Evolutionary conservation across 2,329 filamentous ascomycete genomes (phyloP), one percentile per base, ranked within the genome.

Genomic region (Alternaria rosae): DNA sequence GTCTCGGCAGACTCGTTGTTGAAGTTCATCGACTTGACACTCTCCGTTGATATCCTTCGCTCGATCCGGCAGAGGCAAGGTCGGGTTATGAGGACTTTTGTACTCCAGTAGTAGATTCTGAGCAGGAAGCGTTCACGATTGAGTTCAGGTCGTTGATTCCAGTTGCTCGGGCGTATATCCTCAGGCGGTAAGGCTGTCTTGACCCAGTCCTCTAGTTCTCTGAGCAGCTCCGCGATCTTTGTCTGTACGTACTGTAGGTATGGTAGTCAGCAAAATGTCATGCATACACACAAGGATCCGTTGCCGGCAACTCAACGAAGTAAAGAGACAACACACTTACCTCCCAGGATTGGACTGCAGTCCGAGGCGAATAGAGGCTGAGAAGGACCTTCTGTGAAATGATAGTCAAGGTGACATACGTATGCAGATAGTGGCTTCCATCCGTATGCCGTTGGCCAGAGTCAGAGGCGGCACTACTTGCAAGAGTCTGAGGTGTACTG

Each of bases 41-140:
- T 72, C 26, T 73, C 64, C 2, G 69, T 61, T 38, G 21, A 56
- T 76, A 81, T 77, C 1, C 72, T 72, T 4, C 65, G n/a, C 17
- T 80, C 74, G 6, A 80, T 57, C 13, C 76, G 63, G 54, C 79
- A 82, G 1, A 82, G 68, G 52, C 78, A 80, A 5, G 80, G 80
- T 6, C 78, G 76, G 10, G 72, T 78, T 11, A 79, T 78, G 5
- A 82, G 72, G 4, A 81, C 75, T 28, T 70, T 75, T 1, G 73
- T 69, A 41, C 76, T 79, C 60, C 73, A 74, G 54, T 77, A 81
- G 17, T 70, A 66, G 6, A 79, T 73, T 4, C 47, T 56, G 21
- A 75, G 65, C 11, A 74, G 28, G 7, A 70, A 50, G 5, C 54
- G 64, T 26, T 70, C 64, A 26, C 71, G 69, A 13, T 62, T 23